Conservation (phyloP, 441 rosid species). For the Populus hybrid region DNA sequence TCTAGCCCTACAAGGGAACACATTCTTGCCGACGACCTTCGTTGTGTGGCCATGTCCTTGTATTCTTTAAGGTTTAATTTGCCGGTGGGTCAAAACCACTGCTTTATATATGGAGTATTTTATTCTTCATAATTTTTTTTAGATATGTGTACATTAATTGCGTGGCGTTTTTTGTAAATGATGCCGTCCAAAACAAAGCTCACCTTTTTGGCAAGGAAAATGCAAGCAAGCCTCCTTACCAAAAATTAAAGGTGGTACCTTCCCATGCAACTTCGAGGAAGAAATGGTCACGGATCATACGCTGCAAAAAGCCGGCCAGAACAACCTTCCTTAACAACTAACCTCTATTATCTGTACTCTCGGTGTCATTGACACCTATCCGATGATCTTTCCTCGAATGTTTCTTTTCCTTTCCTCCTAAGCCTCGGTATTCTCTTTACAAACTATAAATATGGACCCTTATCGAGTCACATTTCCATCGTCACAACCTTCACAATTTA, state of each 20-base stretch:
- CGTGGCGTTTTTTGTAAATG: background rate
- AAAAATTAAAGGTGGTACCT: slow-evolving; percentile 15
- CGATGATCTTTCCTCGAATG: slow-evolving; percentile 17
- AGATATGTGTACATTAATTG: background rate
- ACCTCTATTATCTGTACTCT: slow-evolving; percentile 21
- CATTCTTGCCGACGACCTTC: too few species aligned
- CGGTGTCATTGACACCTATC: slow-evolving; percentile 20
- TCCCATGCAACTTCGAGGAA: slow-evolving; percentile 61
- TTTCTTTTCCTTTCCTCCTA: background rate
- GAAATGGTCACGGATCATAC: slow-evolving; percentile 16
- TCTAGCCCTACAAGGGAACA: too few species aligned
- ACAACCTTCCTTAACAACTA: slow-evolving; percentile 8
- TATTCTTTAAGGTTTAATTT: background rate
- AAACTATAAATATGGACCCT: slow-evolving; percentile 12
- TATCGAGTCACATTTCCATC: background rate
- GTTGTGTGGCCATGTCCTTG: too few species aligned
- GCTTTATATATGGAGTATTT: background rate
- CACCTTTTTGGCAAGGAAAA: background rate
- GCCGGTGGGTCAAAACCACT: background rate
- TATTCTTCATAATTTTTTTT: too few species aligned
- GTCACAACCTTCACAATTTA: background rate
- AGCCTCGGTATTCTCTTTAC: background rate
- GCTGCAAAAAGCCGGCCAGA: slow-evolving; percentile 12
- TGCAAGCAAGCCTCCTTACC: background rate
- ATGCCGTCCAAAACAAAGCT: background rate